Evolutionary conservation across 2,329 filamentous ascomycete genomes (phyloP).

Genomic region (Penicillium hordei): DNA sequence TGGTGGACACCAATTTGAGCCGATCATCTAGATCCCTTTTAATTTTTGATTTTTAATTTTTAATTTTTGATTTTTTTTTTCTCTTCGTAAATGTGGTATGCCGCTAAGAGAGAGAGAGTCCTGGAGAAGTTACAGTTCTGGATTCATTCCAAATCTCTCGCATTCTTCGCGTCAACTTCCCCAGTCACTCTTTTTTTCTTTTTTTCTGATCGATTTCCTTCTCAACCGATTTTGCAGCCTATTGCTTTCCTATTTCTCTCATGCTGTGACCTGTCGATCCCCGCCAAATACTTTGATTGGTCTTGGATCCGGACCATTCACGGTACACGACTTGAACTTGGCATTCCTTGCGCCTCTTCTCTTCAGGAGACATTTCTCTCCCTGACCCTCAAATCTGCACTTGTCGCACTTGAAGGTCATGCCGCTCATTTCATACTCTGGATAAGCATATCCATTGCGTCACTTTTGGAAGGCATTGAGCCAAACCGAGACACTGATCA

Average conservation of each 20-base stretch:
- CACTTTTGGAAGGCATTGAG: not conserved
- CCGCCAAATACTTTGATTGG: not conserved
- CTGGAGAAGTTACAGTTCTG: constrained; percentile 4
- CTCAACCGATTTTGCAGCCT: not conserved
- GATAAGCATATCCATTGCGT: constrained; percentile 22
- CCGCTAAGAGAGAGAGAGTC: constrained; percentile 6
- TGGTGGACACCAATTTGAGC: constrained; percentile 18
- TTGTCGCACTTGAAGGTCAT: constrained; percentile 19
- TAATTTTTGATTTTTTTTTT: constrained; percentile 8
- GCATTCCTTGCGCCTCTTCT: not conserved
- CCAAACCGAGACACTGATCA: constrained; percentile 2
- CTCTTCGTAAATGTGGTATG: constrained; percentile 7
- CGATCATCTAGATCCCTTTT: constrained; percentile 24
- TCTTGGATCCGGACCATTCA: not conserved
- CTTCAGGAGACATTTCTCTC: constrained; percentile 5
- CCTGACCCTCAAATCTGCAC: not conserved
- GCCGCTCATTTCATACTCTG: constrained; percentile 18
- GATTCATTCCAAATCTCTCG: constrained; percentile 12
- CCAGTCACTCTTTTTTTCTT: constrained; percentile 3
- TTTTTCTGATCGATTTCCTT: not conserved
- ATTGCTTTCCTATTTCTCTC: not conserved
- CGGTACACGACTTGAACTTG: not conserved
- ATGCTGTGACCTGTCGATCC: constrained; percentile 2
- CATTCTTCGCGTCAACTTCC: constrained; percentile 16
- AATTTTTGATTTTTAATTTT: too few species aligned